Evolutionary conservation across 352 stramenopile genomes (phyloP), one percentile per base, ranked within the genome.

Genomic region (Globisporangium polare): DNA sequence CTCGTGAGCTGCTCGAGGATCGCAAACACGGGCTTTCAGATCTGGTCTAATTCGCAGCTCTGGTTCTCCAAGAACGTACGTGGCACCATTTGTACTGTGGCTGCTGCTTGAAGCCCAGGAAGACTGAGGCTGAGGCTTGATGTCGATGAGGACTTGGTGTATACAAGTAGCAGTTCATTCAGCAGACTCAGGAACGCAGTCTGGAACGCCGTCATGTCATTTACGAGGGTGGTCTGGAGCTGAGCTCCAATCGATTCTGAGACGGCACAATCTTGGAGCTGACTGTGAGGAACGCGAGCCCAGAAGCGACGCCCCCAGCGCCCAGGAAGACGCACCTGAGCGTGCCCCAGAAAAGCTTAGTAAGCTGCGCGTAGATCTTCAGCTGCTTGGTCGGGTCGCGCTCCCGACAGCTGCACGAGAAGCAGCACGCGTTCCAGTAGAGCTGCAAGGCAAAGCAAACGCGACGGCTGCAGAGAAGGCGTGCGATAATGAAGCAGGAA

Each of bases 41-140:
- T 51, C 5, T 60, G 43, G 26, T 86, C 78, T 0, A 60, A 43
- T 0, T 50, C 49, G 5, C 73, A 74, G 24, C 66, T 83, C 54
- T 86, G 73, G 2, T 75, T 70, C 4, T 84, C 72, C 3, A 88
- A 39, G 52, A 90, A 88, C 18, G 49, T 72, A 22, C 87, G 77
- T 5, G 45, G n/a, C 2, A 54, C 43, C 58, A 90, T 75, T 9
- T 72, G 39, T 0, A 8, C 8, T 0, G 41, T 31, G 1, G 68
- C 63, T 18, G 27, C 62, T 8, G 71, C 42, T 45, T 88, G 77
- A 1, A 88, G 68, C 0, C 27, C 50, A 4, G 58, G 2, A 1
- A 88, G 65, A 12, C 62, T 63, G 6, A 39, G 41, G 31, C 73
- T 67, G 5, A 39, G 41, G 31, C 74, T 68, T 0, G 55, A 67